Percentiles rank a stretch among this genome's conserved stretches.
Evolutionary conservation across 2,329 filamentous ascomycete genomes (phyloP).

Genomic region (Calonectria pteridis): DNA sequence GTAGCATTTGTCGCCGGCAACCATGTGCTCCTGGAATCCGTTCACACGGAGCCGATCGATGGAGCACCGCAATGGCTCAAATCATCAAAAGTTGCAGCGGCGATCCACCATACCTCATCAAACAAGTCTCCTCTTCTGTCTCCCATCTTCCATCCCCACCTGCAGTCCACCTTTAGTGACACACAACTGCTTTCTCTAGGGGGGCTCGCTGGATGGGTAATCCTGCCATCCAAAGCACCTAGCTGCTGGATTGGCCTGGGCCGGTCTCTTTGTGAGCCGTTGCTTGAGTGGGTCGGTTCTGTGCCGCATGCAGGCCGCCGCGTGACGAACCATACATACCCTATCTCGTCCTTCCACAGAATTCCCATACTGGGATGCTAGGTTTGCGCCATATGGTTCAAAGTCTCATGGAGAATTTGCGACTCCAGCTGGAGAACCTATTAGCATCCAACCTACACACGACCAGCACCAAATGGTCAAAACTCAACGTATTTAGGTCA

Average conservation of each 20-base stretch:
- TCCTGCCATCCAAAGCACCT: conserved; percentile 32
- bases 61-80: conserved; percentile 21
- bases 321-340: conserved; percentile 43
- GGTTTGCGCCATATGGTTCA: conserved; percentile 16
- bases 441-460: conserved; percentile 25
- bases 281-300: conserved; percentile 41
- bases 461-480: conserved; percentile 25
- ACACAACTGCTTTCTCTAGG: conserved; percentile 25
- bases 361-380: conserved; percentile 27
- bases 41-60: conserved; percentile 25
- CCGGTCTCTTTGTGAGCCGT: conserved; percentile 35
- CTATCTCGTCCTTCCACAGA: conserved; percentile 26
- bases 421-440: conserved; percentile 8
- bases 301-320: conserved; percentile 43
- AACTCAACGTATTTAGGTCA: conserved; percentile 31
- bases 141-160: conserved; percentile 22
- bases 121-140: conserved; percentile 21
- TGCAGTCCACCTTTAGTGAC: conserved; percentile 19
- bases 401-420: conserved; percentile 14
- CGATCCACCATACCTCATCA: conserved; percentile 19
- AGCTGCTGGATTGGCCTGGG: conserved; percentile 25
- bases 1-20: conserved; percentile 22
- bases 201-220: conserved; percentile 30
- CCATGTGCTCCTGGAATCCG: conserved; percentile 13
- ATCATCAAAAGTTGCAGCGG: conserved; percentile 15